Evolutionary conservation across 495 filamentous ascomycete species (phyloP), one percentile per base, ranked within the genome.

Genomic region (Penicillium cinerascens): DNA sequence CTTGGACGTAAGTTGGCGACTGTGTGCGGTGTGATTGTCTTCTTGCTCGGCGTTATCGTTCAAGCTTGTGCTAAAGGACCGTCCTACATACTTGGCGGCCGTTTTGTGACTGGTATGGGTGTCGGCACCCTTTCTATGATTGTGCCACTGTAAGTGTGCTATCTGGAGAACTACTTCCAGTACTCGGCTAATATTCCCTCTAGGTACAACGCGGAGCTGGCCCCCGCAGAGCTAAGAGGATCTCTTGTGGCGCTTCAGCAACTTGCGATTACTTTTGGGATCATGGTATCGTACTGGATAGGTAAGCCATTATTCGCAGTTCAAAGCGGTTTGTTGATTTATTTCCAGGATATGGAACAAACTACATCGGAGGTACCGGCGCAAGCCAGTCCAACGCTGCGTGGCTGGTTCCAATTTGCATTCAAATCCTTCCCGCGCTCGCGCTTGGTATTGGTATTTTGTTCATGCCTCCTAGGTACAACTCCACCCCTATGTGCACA

Each of bases 331-430:
- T 20, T 6, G 37, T 16, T 39, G 18, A 39, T 39, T 6, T 39
- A 1, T 39, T 18, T 18, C 16, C 18, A 39, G 47, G 47, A 10
- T 72, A 58, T 16, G 60, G 60, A 0, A 63, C 52, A 15, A 46
- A 54, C 63, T 73, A 71, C 68, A 65, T 73, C 13, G 73, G 72
- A 7, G 55, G 63, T 61, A 74, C 67, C 64, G 72, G 17, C 70
- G 66, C 29, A 64, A 64, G 21, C 45, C 74, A 26, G 69, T 70
- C 61, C 63, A 66, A 7, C 66, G 67, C 29, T 57, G 67, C 20
- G 58, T 74, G 68, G 78, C 59, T 77, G 15, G 60, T 79, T 11
- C 77, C 76, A 0, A 68, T 81, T 22, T 72, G 73, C n/a, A 72
- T 79, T 26, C 76, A 79, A 47, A 64, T 67, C 37, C 46, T 78